Evolutionary conservation across 2,329 filamentous ascomycete genomes (phyloP).

Genomic region (Onygenales sp.): DNA sequence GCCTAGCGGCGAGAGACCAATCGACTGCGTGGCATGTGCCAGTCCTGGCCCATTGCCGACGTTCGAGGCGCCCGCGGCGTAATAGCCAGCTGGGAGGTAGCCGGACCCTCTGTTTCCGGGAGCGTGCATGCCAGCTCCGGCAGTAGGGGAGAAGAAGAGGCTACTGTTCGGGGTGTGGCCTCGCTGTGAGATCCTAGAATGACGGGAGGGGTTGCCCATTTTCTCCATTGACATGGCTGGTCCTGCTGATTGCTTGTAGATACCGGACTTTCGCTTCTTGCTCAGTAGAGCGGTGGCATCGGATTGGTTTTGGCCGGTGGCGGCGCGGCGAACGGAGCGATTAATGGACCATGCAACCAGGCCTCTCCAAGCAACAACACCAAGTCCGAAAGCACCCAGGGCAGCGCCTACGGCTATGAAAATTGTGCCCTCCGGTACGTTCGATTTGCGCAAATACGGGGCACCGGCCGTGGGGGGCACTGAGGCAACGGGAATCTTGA

Average conservation of each 20-base stretch:
- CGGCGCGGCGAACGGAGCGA: slow-evolving; percentile 77
- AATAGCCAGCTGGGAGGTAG: slow-evolving; percentile 86
- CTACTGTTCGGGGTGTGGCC: slow-evolving; percentile 53
- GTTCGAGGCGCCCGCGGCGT: slow-evolving; percentile 58
- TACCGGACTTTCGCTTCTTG: slow-evolving; percentile 25
- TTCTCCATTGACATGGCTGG: slow-evolving; percentile 47
- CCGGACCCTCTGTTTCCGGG: slow-evolving; percentile 59
- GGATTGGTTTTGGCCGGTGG: slow-evolving; percentile 60
- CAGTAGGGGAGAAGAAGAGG: slow-evolving; percentile 93
- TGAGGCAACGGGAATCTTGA: slow-evolving; percentile 59
- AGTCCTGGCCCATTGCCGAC: slow-evolving; percentile 29
- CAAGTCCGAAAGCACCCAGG: slow-evolving; percentile 70
- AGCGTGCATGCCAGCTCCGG: slow-evolving; percentile 47
- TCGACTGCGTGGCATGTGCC: slow-evolving; percentile 28
- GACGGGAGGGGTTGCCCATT: slow-evolving; percentile 24
- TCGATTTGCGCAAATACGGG: slow-evolving; percentile 84
- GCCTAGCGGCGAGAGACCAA: slow-evolving; percentile 53
- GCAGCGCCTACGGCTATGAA: slow-evolving; percentile 92
- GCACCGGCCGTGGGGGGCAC: slow-evolving; percentile 77
- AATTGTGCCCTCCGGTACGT: slow-evolving; percentile 80
- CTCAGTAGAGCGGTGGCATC: slow-evolving; percentile 51
- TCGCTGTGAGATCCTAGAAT: slow-evolving; percentile 29
- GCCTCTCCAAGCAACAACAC: slow-evolving; percentile 78
- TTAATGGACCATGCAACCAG: slow-evolving; percentile 86
- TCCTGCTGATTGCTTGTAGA: slow-evolving; percentile 23